phyloP scores from a whole-genome alignment of 495 filamentous ascomycete genomes.

The Clohesyomyces aquaticus region DNA sequence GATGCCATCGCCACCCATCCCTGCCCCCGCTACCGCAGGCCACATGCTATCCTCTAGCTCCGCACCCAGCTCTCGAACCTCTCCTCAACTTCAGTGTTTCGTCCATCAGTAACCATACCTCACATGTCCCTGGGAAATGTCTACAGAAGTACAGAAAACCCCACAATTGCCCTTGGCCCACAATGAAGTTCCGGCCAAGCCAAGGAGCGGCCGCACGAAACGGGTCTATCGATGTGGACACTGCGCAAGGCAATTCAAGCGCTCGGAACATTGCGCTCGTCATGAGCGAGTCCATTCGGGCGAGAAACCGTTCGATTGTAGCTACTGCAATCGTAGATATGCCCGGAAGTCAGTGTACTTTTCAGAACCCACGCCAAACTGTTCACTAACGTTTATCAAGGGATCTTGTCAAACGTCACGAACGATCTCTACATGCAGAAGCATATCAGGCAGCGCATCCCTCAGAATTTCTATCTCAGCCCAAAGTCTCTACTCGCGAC shows the following conservation, averaged over 20 bases:
- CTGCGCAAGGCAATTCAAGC: slow-evolving; percentile 22
- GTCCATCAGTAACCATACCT: neutral
- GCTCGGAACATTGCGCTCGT: slow-evolving; percentile 24
- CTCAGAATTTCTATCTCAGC: slow-evolving; percentile 9
- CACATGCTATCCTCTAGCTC: neutral
- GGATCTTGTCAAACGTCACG: slow-evolving; percentile 30
- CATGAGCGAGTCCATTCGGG: slow-evolving; percentile 30
- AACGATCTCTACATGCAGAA: slow-evolving; percentile 21
- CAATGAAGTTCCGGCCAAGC: neutral
- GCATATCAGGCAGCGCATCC: slow-evolving; percentile 16
- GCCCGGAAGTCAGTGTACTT: slow-evolving; percentile 13
- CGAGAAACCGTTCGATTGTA: slow-evolving; percentile 21
- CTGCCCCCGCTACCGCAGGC: neutral
- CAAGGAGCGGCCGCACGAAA: slow-evolving; percentile 12
- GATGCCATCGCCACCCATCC: neutral
- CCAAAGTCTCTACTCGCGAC: too few relatives aligned
- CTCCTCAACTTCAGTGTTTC: neutral
- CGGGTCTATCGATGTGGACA: slow-evolving; percentile 11
- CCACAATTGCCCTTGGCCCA: neutral
- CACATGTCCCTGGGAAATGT: neutral
- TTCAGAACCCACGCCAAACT: neutral
- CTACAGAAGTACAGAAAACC: neutral
- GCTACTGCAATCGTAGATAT: slow-evolving; percentile 22
- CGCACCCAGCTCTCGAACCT: neutral
- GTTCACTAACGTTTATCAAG: slow-evolving; percentile 4